Conservation (phyloP, 202 grass and related monocot species). For the Saccharum hybrid region DNA sequence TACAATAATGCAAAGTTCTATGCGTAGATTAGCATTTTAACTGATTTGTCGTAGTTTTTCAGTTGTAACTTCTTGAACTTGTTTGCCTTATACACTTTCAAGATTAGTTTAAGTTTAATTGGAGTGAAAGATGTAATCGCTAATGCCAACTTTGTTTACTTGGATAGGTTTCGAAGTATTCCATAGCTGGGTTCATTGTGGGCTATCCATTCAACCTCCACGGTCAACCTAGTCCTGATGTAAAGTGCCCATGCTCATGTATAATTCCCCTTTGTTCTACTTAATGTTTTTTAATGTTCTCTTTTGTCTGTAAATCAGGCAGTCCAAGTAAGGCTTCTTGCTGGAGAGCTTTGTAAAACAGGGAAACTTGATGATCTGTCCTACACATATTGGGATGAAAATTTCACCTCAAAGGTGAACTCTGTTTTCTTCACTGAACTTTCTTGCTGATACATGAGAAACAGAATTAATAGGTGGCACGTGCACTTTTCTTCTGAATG, state of each 20-base stretch:
- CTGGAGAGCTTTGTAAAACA: conserved; percentile 76
- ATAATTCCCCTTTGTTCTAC: conserved; percentile 15
- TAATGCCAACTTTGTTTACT: conserved; percentile 30
- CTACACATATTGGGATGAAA: conserved; percentile 96
- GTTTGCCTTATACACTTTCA: conserved; percentile 25
- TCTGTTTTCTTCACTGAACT: conserved; percentile 7
- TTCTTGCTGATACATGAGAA: conserved; percentile 31
- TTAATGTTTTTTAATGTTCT: conserved; percentile 45
- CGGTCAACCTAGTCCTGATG: conserved; percentile 62
- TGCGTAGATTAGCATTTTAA: conserved; percentile 16
- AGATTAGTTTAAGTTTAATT: conserved; percentile 6
- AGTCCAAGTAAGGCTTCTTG: conserved; percentile 80
- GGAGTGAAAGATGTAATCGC: conserved; percentile 23
- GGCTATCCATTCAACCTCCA: conserved; percentile 82
- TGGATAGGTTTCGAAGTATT: conserved; percentile 62
- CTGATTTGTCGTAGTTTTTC: conserved; percentile 5
- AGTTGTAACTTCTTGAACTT: conserved; percentile 28
- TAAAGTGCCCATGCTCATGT: conserved; percentile 44
- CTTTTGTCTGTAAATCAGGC: conserved; percentile 57
- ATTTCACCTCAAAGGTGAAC: conserved; percentile 86
- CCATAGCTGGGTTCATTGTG: conserved; percentile 69
- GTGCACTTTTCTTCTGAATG: not conserved
- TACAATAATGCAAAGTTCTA: not conserved
- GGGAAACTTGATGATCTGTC: conserved; percentile 64
- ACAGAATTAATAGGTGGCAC: not conserved